These are phyloP conservation scores for Dichotomopilus funicola DNA, from an alignment of 2,329 filamentous ascomycete species.

Conservation along the genomic window DNA sequence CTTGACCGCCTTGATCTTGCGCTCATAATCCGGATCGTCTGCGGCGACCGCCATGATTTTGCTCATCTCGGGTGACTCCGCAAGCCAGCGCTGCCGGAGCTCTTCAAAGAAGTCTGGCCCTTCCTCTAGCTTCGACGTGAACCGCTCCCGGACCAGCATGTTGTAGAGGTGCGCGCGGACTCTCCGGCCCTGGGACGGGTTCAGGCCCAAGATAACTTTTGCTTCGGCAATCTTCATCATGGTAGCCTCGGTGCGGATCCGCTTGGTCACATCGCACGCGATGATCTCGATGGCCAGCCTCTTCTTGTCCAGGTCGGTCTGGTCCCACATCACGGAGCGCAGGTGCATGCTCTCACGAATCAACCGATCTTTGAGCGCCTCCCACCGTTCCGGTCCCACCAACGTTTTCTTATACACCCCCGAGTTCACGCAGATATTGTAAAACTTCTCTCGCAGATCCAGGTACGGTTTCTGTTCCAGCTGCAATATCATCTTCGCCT, in stretches of 20 bases:
- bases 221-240: constrained; percentile 69
- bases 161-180: constrained; percentile 61
- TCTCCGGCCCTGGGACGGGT: constrained; percentile 45
- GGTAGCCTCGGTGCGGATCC: constrained; percentile 58
- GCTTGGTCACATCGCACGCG: constrained; percentile 75
- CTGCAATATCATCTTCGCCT: constrained; percentile 63
- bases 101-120: constrained; percentile 65
- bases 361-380: constrained; percentile 60
- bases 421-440: constrained; percentile 60
- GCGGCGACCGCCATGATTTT: constrained; percentile 45
- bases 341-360: constrained; percentile 60
- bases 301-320: constrained; percentile 54
- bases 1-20: constrained; percentile 61
- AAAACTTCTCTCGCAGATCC: constrained; percentile 59
- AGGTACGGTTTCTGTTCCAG: constrained; percentile 60
- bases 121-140: constrained; percentile 67
- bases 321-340: constrained; percentile 54
- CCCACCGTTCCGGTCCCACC: constrained; percentile 67
- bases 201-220: constrained; percentile 51
- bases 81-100: constrained; percentile 63
- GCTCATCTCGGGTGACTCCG: constrained; percentile 48
- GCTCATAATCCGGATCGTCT: constrained; percentile 44
- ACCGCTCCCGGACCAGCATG: constrained; percentile 58
- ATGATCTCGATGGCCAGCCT: constrained; percentile 69
- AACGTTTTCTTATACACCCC: constrained; percentile 69